Evolutionary conservation across 495 filamentous ascomycete genomes (phyloP).

Genomic region (Hypoxylon rickii): DNA sequence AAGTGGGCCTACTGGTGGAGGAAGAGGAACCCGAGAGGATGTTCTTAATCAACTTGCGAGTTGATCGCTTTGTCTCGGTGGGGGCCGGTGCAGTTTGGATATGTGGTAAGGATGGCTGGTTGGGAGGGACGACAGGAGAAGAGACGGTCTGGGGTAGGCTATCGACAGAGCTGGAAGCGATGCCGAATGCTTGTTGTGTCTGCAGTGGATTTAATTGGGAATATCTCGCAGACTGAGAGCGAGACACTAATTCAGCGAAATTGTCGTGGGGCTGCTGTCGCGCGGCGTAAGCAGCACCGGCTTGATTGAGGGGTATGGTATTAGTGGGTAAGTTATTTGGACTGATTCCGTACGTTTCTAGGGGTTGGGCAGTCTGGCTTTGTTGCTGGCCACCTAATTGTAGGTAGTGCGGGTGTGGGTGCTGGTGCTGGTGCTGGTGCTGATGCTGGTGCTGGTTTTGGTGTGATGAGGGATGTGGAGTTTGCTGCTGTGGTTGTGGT

Average conservation of each 20-base stretch:
- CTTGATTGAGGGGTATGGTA: slow-evolving; percentile 41
- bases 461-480: slow-evolving; percentile 24
- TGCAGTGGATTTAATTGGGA: slow-evolving; percentile 40
- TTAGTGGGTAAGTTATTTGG: slow-evolving; percentile 35
- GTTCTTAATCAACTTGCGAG: slow-evolving; percentile 53
- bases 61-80: slow-evolving; percentile 47
- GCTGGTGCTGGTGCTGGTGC: slow-evolving; percentile 31
- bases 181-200: slow-evolving; percentile 30
- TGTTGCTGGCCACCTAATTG: slow-evolving; percentile 29
- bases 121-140: slow-evolving; percentile 33
- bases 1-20: slow-evolving; percentile 38
- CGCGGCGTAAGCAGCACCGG: slow-evolving; percentile 34
- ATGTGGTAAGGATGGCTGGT: slow-evolving; percentile 38
- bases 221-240: slow-evolving; percentile 44
- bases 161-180: slow-evolving; percentile 44
- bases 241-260: slow-evolving; percentile 42
- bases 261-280: slow-evolving; percentile 40
- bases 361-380: slow-evolving; percentile 18
- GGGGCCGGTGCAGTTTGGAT: slow-evolving; percentile 42
- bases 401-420: slow-evolving; percentile 28
- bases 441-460: slow-evolving; percentile 16
- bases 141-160: slow-evolving; percentile 44
- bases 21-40: slow-evolving; percentile 46
- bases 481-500: slow-evolving; percentile 27
- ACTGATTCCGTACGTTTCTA: slow-evolving; percentile 27